Conservation (phyloP, 305 asterid genomes). For the Fraxinus angustifolia region DNA sequence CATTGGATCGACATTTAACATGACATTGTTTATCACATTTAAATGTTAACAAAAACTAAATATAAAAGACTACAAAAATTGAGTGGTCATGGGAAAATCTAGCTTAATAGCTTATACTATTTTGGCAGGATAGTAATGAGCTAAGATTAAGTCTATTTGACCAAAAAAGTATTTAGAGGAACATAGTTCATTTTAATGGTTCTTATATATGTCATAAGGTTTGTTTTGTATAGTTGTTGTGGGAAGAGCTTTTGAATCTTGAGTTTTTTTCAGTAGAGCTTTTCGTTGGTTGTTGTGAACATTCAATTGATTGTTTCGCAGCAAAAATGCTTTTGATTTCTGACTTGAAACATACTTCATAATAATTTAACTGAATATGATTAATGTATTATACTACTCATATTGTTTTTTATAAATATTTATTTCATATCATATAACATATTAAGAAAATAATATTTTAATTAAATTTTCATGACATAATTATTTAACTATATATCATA, state of each 20-base stretch:
- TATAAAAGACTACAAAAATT: background rate
- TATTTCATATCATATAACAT: background rate
- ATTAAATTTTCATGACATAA: background rate
- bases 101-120: background rate
- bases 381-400: background rate
- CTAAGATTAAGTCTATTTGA: background rate
- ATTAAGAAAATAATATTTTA: background rate
- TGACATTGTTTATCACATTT: background rate
- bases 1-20: background rate
- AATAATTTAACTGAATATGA: background rate
- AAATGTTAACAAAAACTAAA: background rate
- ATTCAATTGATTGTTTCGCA: background rate
- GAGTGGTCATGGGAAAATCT: background rate
- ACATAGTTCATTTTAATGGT: background rate
- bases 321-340: background rate
- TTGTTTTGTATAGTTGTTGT: background rate
- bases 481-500: background rate
- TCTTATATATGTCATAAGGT: background rate
- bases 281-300: background rate
- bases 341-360: background rate
- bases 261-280: background rate
- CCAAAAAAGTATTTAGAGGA: background rate
- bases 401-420: background rate
- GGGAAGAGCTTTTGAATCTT: background rate
- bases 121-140: background rate